Evolutionary conservation across 352 stramenopile genomes (phyloP), one percentile per base, ranked within the genome.

Genomic region (Phytopythium vexans): DNA sequence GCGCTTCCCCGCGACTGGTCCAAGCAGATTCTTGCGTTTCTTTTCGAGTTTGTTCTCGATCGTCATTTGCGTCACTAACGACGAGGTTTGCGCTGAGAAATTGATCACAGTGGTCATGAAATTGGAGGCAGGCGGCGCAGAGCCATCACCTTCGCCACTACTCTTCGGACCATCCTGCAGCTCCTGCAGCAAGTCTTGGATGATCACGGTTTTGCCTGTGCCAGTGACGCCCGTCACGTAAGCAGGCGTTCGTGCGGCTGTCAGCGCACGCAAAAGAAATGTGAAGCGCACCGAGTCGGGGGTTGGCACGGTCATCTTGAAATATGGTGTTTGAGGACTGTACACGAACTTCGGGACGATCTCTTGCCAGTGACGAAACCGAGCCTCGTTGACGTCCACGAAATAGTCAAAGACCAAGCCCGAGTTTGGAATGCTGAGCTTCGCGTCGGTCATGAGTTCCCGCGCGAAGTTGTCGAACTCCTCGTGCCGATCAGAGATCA

Each of bases 21-120:
- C 94, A 0, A 98, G 66, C 3, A 97, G 58, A 46, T 97, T 98
- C 62, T 97, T 98, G 33, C 94, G 75, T 59, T 98, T 98, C 58
- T 97, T 97, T 71, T 97, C 88, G 6, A 98, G 78, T 50, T 97
- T 98, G 50, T 76, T 86, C 56, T 98, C 92, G 39, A 98, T 97
- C 15, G 88, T 94, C 16, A 68, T 52, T 54, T 97, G 86, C 2
- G 89, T 96, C 8, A 97, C 87, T 1, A 97, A 66, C 12, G 78
- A 94, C 31, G 81, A 89, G 0, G 91, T 97, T 53, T 97, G 91
- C 1, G 92, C 92, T 0, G 87, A 97, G 46, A 97, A 98, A 56
- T 97, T 97, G 46, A 97, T 85, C 41, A 87, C 56, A 47, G 88
- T 87, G 14, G 79, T 86, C 81, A 87, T 85, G 38, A 75, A 88